Evolutionary conservation across 495 filamentous ascomycete genomes (phyloP).

Genomic region (Xanthoparmelia taractica): DNA sequence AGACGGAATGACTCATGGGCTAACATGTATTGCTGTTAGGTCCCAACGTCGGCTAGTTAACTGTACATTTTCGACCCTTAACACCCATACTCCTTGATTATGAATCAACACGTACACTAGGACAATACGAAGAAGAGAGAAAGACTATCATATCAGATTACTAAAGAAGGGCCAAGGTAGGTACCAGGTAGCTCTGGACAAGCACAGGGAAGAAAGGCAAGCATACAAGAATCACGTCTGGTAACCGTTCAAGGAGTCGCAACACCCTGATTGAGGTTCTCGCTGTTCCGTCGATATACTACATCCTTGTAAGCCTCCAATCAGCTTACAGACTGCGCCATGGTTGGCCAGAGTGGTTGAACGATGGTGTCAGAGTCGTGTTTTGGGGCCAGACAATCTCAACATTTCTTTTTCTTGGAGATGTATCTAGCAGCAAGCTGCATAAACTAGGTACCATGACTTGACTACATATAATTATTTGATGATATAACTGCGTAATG

Average conservation of each 20-base stretch:
- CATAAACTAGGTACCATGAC: not conserved
- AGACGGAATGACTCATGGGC: not conserved
- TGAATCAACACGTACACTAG: not conserved
- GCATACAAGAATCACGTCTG: too few species aligned
- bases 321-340: not conserved
- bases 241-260: not conserved
- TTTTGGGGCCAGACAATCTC: not conserved
- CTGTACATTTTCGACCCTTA: not conserved
- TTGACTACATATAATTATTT: not conserved
- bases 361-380: not conserved
- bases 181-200: not conserved
- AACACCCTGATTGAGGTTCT: not conserved
- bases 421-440: not conserved
- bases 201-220: too few species aligned
- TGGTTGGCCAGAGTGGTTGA: not conserved
- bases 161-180: not conserved
- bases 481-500: not conserved
- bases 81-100: not conserved
- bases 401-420: not conserved
- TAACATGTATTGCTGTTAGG: slow-evolving; percentile 1
- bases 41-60: not conserved
- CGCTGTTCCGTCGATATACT: not conserved
- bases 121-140: not conserved
- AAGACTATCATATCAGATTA: not conserved
- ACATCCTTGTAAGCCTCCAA: not conserved